These are phyloP conservation scores for Draba incana DNA, from an alignment of 345 rosid genomes.

Conservation along the genomic window DNA sequence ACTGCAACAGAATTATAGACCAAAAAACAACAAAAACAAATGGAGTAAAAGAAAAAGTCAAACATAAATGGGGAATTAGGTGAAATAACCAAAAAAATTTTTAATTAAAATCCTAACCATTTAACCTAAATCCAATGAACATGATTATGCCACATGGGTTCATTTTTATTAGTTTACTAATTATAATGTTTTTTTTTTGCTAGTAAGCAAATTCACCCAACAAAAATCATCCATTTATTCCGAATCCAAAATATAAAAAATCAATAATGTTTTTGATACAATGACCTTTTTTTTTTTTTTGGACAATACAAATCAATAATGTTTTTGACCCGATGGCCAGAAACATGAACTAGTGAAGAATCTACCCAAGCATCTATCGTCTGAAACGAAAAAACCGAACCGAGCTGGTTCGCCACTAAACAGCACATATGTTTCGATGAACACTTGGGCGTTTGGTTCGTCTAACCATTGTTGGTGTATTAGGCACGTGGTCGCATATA, in stretches of 20 bases:
- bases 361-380: neutral
- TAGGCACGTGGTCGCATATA: too few species aligned
- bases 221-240: too few species aligned
- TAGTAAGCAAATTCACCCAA: too few species aligned
- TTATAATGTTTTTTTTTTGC: too few species aligned
- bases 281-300: too few species aligned
- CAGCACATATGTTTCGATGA: constrained; percentile 12
- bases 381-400: neutral
- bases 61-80: too few species aligned
- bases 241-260: neutral
- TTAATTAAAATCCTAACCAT: too few species aligned
- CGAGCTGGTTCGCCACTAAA: neutral
- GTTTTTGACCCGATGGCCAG: constrained; percentile 16
- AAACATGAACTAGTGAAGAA: neutral
- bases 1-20: neutral
- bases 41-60: neutral
- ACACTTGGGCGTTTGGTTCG: constrained; percentile 9
- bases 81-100: too few species aligned
- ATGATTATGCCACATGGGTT: too few species aligned
- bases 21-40: neutral
- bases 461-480: constrained; percentile 9
- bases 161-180: too few species aligned
- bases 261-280: constrained; percentile 5
- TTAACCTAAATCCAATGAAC: too few species aligned
- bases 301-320: constrained; percentile 5